These are phyloP conservation scores for Pythium sp. DNA, from an alignment of 352 stramenopile genomes.

Conservation along the genomic window DNA sequence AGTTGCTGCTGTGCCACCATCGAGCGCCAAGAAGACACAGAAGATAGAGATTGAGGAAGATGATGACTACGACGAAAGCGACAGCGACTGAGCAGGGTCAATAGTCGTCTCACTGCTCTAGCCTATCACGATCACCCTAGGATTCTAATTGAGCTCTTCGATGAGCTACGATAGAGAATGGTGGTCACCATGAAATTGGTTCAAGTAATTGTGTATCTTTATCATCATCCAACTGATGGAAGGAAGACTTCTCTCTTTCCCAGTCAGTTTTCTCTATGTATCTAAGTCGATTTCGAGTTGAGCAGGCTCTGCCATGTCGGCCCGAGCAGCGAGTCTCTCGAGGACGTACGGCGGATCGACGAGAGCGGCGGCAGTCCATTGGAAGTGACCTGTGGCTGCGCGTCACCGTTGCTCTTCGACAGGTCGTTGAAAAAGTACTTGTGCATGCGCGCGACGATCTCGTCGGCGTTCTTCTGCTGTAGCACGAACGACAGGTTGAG, in stretches of 20 bases:
- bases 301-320: constrained; percentile 70
- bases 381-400: constrained; percentile 2
- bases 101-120: not conserved
- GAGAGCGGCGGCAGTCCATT: constrained; percentile 14
- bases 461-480: constrained; percentile 72
- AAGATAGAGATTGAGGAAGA: constrained; percentile 54
- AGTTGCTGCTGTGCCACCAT: not conserved
- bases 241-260: not conserved
- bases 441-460: constrained; percentile 81
- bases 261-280: not conserved
- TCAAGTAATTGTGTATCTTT: not conserved
- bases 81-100: constrained; percentile 50
- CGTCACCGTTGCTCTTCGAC: constrained; percentile 11
- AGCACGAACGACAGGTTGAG: constrained; percentile 90
- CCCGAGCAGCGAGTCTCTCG: constrained; percentile 63
- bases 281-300: constrained; percentile 28
- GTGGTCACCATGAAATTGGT: not conserved
- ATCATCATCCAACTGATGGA: not conserved
- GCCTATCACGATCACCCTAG: not conserved
- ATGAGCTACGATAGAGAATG: not conserved
- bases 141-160: not conserved
- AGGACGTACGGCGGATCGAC: constrained; percentile 61
- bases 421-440: constrained; percentile 60
- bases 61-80: constrained; percentile 74
- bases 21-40: not conserved